Evolutionary conservation across 176 grass and related monocot genomes (phyloP).

Genomic region (Pontederia paniculata): DNA sequence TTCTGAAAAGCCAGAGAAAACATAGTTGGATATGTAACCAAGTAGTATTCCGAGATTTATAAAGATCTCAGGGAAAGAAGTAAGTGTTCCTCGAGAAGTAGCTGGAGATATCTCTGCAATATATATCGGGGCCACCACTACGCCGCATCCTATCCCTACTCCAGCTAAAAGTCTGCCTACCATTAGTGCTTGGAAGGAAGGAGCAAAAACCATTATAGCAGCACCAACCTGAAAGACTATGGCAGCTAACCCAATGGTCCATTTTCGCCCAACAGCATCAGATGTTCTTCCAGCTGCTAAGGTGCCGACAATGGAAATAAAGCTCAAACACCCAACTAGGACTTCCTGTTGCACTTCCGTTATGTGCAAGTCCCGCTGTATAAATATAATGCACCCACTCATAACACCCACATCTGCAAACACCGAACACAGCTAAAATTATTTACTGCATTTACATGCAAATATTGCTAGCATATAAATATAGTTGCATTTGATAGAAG

Average conservation of each 20-base stretch:
- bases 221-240: constrained; percentile 59
- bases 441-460: neutral
- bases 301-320: constrained; percentile 82
- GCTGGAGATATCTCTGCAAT: constrained; percentile 79
- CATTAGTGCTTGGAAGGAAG: constrained; percentile 57
- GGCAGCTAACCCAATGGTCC: constrained; percentile 67
- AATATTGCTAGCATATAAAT: neutral
- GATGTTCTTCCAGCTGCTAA: constrained; percentile 56
- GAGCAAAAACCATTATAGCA: constrained; percentile 54
- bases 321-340: constrained; percentile 66
- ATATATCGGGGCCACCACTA: constrained; percentile 83
- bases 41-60: constrained; percentile 78
- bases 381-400: constrained; percentile 90
- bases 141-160: constrained; percentile 62
- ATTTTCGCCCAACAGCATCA: constrained; percentile 59
- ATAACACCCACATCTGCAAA: constrained; percentile 71
- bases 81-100: constrained; percentile 33
- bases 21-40: constrained; percentile 77
- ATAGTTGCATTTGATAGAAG: neutral
- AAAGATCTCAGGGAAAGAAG: constrained; percentile 88
- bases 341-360: constrained; percentile 81
- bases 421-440: neutral
- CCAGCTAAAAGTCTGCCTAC: constrained; percentile 62
- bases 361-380: constrained; percentile 74
- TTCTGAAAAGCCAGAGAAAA: constrained; percentile 56